Conservation (phyloP, 148 eudicot genomes). For the Rhododendron williamsianum region DNA sequence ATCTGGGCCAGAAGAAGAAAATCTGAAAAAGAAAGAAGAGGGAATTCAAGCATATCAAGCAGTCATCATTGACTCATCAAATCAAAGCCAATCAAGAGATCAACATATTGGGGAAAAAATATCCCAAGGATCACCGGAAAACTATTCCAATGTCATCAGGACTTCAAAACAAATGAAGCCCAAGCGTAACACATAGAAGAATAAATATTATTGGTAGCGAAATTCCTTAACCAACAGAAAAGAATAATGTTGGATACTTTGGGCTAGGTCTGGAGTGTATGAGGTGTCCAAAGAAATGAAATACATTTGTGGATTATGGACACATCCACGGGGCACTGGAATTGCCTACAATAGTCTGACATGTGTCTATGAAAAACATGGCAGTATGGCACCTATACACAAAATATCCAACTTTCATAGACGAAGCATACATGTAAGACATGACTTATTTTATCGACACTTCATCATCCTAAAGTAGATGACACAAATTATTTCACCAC, state of each 20-base stretch:
- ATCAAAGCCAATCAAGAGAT: background rate
- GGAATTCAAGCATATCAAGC: conserved; percentile 1
- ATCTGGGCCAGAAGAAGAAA: background rate
- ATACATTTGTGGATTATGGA: background rate
- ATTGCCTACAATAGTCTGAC: background rate
- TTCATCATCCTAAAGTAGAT: background rate
- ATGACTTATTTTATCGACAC: background rate
- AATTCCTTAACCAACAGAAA: background rate
- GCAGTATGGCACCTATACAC: background rate
- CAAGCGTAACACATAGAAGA: background rate
- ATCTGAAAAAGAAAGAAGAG: background rate
- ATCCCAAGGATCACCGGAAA: background rate
- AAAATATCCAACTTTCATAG: background rate
- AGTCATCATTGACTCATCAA: background rate
- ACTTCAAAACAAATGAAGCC: background rate
- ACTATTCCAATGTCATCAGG: background rate
- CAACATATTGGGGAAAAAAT: background rate
- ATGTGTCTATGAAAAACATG: background rate
- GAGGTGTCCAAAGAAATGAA: background rate
- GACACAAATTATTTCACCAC: conserved; percentile 29
- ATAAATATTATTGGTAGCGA: no score
- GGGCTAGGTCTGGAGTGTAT: background rate
- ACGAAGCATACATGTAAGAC: background rate
- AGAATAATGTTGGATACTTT: background rate
- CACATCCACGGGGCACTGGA: background rate